Conservation (phyloP, 2,329 filamentous ascomycete genomes). For the Aquanectria penicillioides region DNA sequence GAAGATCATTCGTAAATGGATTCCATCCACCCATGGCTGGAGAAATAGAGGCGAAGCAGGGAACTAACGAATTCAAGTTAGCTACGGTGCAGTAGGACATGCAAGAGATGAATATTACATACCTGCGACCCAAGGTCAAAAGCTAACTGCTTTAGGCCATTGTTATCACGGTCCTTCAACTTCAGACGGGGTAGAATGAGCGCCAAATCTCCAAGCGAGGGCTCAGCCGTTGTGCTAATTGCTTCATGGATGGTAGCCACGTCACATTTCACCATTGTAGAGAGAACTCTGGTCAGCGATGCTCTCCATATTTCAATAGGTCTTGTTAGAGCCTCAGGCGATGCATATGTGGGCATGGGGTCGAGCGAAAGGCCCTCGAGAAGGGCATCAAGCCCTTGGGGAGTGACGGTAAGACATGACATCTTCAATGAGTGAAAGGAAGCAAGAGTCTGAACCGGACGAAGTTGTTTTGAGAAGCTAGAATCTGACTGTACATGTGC, state of each 20-base stretch:
- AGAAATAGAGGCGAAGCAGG: slow-evolving; percentile 22
- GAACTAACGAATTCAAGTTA: slow-evolving; percentile 12
- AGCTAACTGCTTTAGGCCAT: slow-evolving; percentile 16
- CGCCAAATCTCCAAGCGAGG: slow-evolving; percentile 24
- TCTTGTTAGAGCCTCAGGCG: slow-evolving; percentile 13
- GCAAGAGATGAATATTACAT: not conserved
- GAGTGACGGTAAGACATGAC: slow-evolving; percentile 11
- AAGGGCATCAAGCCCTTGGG: slow-evolving; percentile 16
- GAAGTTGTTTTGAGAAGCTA: not conserved
- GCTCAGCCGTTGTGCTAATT: slow-evolving; percentile 25
- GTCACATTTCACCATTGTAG: slow-evolving; percentile 19
- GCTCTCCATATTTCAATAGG: slow-evolving; percentile 28
- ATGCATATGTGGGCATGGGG: slow-evolving; percentile 16
- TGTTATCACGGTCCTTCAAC: slow-evolving; percentile 16
- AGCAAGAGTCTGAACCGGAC: not conserved
- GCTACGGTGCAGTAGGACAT: not conserved
- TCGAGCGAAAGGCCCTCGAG: slow-evolving; percentile 19
- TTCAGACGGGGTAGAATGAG: slow-evolving; percentile 25
- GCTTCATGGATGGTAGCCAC: slow-evolving; percentile 19
- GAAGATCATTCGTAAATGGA: slow-evolving; percentile 25
- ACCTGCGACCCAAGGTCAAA: slow-evolving; percentile 21
- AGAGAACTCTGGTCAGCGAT: slow-evolving; percentile 19
- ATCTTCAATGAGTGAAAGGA: not conserved
- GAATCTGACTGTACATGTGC: not conserved
- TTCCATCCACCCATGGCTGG: slow-evolving; percentile 24